These are phyloP conservation scores for Angophora floribunda DNA, from an alignment of 345 rosid genomes.

Conservation along the genomic window DNA sequence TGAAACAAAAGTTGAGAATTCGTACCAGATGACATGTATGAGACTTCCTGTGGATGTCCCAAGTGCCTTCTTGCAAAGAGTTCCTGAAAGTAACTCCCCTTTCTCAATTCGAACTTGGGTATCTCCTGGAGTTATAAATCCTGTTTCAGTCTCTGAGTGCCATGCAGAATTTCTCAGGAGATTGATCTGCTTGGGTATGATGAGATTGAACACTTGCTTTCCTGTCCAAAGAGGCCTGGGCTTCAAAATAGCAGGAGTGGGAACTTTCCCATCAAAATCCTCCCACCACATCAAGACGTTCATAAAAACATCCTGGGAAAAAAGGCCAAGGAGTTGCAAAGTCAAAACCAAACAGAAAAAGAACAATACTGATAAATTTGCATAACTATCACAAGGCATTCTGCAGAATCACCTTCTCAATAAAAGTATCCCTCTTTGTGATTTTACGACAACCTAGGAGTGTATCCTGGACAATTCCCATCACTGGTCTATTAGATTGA, in stretches of 20 bases:
- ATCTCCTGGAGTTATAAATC: slow-evolving; percentile 83
- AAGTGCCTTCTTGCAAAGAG: slow-evolving; percentile 94
- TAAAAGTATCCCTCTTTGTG: slow-evolving; percentile 96
- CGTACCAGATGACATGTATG: slow-evolving; percentile 92
- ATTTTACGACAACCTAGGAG: slow-evolving; percentile 96
- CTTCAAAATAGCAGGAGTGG: slow-evolving; percentile 88
- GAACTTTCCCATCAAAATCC: slow-evolving; percentile 97
- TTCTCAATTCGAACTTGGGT: slow-evolving; percentile 89
- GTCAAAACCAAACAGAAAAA: background rate
- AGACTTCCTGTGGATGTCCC: slow-evolving; percentile 93
- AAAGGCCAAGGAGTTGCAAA: background rate
- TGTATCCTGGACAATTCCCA: slow-evolving; percentile 99
- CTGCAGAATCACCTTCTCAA: slow-evolving; percentile 62
- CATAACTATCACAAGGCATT: background rate
- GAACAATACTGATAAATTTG: background rate
- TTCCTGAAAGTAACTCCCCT: slow-evolving; percentile 88
- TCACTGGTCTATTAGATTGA: slow-evolving; percentile 94
- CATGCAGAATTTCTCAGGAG: slow-evolving; percentile 79
- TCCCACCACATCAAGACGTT: slow-evolving; percentile 99
- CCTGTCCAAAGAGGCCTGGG: slow-evolving; percentile 99
- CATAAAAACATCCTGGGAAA: slow-evolving; percentile 87
- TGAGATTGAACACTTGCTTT: slow-evolving; percentile 94
- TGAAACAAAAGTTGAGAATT: background rate
- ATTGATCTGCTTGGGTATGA: slow-evolving; percentile 97
- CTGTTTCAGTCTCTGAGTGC: slow-evolving; percentile 79